Evolutionary conservation across 148 eudicot species (phyloP).

Genomic region (Agrostemma githago): DNA sequence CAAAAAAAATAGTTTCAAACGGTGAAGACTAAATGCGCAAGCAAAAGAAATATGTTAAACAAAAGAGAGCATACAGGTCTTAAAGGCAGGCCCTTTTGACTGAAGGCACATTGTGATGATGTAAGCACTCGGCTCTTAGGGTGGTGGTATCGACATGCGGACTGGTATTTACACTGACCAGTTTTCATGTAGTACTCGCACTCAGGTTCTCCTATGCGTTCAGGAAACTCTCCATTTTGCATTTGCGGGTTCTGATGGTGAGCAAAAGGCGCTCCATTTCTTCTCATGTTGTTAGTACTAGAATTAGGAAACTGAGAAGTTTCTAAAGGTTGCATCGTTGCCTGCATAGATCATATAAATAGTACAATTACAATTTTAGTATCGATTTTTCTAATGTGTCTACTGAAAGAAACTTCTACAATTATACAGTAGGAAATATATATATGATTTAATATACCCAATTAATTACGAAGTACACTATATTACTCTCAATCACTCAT

Average conservation of each 20-base stretch:
- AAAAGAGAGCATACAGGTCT: constrained; percentile 43
- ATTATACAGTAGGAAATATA: not conserved
- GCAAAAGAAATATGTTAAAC: not conserved
- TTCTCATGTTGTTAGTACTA: constrained; percentile 17
- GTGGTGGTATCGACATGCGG: constrained; percentile 50
- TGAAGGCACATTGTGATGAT: constrained; percentile 23
- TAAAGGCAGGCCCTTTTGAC: constrained; percentile 44
- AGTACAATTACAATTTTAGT: not conserved
- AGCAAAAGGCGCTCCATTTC: constrained; percentile 17
- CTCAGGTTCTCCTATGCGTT: constrained; percentile 53
- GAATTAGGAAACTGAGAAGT: constrained; percentile 17
- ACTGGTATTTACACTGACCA: constrained; percentile 52
- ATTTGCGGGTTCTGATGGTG: constrained; percentile 27
- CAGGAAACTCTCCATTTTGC: constrained; percentile 48
- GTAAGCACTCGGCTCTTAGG: constrained; percentile 35
- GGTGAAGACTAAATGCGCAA: not conserved
- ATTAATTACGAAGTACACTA: too few relatives aligned
- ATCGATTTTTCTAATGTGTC: not conserved
- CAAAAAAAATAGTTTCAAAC: not conserved
- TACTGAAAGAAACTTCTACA: not conserved
- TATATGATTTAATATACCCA: not conserved
- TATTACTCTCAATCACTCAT: not conserved
- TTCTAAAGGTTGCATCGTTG: constrained; percentile 6
- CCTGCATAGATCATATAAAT: constrained; percentile 10
- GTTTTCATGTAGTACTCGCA: constrained; percentile 54